These are phyloP conservation scores for Apophysomyces sp. DNA, from an alignment of 371 early-diverging fungal species.

Conservation along the genomic window DNA sequence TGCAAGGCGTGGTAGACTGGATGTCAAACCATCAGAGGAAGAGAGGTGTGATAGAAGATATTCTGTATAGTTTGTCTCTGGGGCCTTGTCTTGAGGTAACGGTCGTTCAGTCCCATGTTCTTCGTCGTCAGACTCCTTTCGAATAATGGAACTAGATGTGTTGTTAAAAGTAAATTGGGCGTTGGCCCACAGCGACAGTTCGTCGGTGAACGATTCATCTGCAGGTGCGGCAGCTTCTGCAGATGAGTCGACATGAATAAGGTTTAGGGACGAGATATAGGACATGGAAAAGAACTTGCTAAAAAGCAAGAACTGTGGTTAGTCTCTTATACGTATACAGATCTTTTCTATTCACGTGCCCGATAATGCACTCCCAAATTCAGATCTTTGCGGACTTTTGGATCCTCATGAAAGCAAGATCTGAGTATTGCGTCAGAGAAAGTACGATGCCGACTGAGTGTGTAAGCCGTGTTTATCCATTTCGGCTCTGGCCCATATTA, in stretches of 20 bases:
- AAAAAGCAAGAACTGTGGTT: too few relatives aligned
- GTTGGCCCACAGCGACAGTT: conserved; percentile 65
- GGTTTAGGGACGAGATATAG: conserved; percentile 43
- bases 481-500: too few relatives aligned
- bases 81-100: not conserved
- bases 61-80: not conserved
- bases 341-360: too few relatives aligned
- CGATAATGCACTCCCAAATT: too few relatives aligned
- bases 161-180: conserved; percentile 69
- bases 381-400: too few relatives aligned
- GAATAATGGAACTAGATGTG: conserved; percentile 38
- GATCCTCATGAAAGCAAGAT: too few relatives aligned
- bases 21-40: not conserved
- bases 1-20: not conserved
- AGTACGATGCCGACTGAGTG: too few relatives aligned
- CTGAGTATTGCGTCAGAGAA: too few relatives aligned
- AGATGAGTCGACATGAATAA: conserved; percentile 37
- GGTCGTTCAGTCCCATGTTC: not conserved
- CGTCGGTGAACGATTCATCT: conserved; percentile 7
- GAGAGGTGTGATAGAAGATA: not conserved
- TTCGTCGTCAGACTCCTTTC: not conserved
- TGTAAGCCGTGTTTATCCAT: too few relatives aligned
- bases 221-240: conserved; percentile 35
- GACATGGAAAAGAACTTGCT: conserved; percentile 42
- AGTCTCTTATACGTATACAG: too few relatives aligned